Conservation (phyloP, 2,329 filamentous ascomycete genomes). For the Penicillium oxalicum region DNA sequence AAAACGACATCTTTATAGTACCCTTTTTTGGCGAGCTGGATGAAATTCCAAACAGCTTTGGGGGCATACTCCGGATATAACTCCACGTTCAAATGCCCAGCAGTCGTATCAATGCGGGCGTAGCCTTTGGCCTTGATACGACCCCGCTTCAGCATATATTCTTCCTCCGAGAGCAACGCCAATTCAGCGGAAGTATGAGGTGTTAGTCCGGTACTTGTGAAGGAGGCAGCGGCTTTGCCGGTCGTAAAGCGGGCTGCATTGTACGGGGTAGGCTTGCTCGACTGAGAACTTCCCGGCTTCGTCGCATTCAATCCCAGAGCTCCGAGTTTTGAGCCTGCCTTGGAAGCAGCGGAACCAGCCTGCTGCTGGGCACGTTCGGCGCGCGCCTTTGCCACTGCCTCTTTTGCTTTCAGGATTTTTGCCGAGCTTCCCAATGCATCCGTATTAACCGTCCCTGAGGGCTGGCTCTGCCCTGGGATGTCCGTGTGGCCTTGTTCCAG, state of each 20-base stretch:
- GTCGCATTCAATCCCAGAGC: constrained; percentile 5
- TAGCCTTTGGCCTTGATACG: constrained; percentile 88
- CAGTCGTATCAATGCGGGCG: constrained; percentile 77
- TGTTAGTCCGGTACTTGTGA: constrained; percentile 90
- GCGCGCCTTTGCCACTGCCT: constrained; percentile 85
- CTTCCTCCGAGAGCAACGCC: constrained; percentile 82
- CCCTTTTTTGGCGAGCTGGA: constrained; percentile 77
- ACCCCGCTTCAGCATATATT: constrained; percentile 90
- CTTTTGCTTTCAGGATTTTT: constrained; percentile 86
- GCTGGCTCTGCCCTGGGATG: constrained; percentile 61
- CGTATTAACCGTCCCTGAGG: constrained; percentile 64
- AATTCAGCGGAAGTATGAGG: constrained; percentile 84
- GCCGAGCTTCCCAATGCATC: constrained; percentile 68
- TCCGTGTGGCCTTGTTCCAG: constrained; percentile 72
- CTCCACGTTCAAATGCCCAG: constrained; percentile 81
- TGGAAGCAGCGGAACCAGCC: constrained; percentile 49
- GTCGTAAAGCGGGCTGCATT: constrained; percentile 90
- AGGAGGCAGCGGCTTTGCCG: constrained; percentile 83
- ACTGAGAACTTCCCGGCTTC: constrained; percentile 22
- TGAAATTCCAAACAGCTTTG: constrained; percentile 94
- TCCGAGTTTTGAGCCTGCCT: constrained; percentile 22
- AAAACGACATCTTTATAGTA: constrained; percentile 83
- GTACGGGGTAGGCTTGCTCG: constrained; percentile 50
- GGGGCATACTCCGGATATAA: constrained; percentile 87
- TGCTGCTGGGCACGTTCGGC: constrained; percentile 60